Base-by-base conservation (phyloP, 2,329 filamentous ascomycete species). In the Pseudocercospora ulei region DNA sequence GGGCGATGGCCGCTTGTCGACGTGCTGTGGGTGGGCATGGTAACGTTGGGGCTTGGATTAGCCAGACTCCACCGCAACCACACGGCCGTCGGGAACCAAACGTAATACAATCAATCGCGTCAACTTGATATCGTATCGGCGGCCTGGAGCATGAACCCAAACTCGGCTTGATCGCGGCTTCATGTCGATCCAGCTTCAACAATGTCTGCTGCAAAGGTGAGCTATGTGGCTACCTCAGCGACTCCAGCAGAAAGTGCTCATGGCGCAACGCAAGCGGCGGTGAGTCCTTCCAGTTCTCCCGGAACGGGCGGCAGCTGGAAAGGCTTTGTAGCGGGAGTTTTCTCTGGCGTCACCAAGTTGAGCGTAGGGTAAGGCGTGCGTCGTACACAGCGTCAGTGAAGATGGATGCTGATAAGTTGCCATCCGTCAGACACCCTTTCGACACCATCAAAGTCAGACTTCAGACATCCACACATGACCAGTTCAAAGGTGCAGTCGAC, bases 391-490 rank as follows among this genome's bases (percentile, higher is more conserved):
- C 11, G 14, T 7, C 18, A 13, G 16, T 24, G 16, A 31, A 9
- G 23, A 16, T 9, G 8, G 7, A 14, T 13, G 17, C 7, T 34
- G 20, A 34, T 14, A 12, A 33, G 36, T 26, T 30, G 13, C 25
- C 18, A 22, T 6, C 26, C 38, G 68, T 73, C 48, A 75, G 75
- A 18, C 75, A 79, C 62, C 75, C 75, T 14, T 96, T 98, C 66
- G 90, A 98, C 64, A 96, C 90, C 0, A 76, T 98, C 62, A 98
- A 98, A 65, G 88, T 96, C 38, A 84, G 90, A 19, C 70, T 98
- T 11, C 90, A 98, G 62, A 96, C 88, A 2, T 85, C 84, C 18
- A 70, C 80, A 51, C 63, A 73, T 31, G 62, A 76, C 1, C 85
- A 82, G 52, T 98, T 98, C 70, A 71, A 70, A 48, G 90, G 90